phyloP scores from a whole-genome alignment of 2,329 filamentous ascomycete species.

The Diaporthe capsici region DNA sequence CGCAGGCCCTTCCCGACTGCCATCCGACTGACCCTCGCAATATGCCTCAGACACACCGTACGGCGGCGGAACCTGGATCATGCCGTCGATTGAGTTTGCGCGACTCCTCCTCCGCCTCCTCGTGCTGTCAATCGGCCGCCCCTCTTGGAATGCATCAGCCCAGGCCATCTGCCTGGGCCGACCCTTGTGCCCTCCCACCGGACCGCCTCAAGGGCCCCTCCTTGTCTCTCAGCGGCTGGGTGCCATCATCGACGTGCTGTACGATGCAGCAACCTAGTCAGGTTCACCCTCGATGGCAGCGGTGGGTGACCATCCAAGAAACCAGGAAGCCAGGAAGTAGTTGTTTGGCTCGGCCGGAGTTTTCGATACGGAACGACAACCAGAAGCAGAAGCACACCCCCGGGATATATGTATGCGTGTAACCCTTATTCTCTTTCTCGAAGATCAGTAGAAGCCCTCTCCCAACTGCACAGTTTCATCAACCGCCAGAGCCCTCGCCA shows the following conservation, averaged over 20 bases:
- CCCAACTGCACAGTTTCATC: background rate
- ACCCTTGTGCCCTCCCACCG: conserved; percentile 7
- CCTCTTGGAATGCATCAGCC: conserved; percentile 30
- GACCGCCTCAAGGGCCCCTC: conserved; percentile 7
- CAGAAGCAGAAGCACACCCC: conserved; percentile 9
- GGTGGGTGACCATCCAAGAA: background rate
- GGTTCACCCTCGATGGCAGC: conserved; percentile 18
- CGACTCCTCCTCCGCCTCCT: conserved; percentile 10
- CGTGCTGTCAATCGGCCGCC: conserved; percentile 12
- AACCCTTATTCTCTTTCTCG: conserved; percentile 5
- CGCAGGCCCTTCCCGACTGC: conserved; percentile 32
- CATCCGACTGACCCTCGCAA: conserved; percentile 21
- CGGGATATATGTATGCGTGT: conserved; percentile 23
- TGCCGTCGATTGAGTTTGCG: conserved; percentile 34
- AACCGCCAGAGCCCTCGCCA: background rate
- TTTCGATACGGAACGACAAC: background rate
- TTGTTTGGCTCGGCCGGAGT: conserved; percentile 23
- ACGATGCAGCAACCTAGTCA: conserved; percentile 2
- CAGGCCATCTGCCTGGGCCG: conserved; percentile 8
- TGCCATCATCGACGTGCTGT: conserved; percentile 14
- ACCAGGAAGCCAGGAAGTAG: conserved; percentile 4
- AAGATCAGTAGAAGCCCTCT: background rate
- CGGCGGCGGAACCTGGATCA: conserved; percentile 9
- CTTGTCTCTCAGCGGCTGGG: conserved; percentile 31
- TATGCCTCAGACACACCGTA: conserved; percentile 25